phyloP scores from a whole-genome alignment of 805 yeast genomes.

The Starmerella apis region DNA sequence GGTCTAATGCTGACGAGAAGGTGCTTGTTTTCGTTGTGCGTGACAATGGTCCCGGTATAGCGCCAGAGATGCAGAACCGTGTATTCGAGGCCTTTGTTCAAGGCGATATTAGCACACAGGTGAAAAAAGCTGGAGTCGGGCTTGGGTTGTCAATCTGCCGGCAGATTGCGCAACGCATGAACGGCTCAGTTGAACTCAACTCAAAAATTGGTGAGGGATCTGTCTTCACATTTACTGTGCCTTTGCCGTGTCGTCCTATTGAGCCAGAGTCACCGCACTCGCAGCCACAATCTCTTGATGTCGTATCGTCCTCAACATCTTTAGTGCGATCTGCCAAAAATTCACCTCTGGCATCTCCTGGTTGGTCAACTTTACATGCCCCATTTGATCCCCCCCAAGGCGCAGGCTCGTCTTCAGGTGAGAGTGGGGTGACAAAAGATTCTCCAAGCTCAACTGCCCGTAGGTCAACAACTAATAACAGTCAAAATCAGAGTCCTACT shows the following conservation, averaged over 20 bases:
- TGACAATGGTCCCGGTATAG: constrained; percentile 94
- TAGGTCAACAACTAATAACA: neutral
- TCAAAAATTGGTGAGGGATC: constrained; percentile 77
- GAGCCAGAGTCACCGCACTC: constrained; percentile 6
- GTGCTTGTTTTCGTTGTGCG: constrained; percentile 53
- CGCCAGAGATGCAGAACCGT: constrained; percentile 62
- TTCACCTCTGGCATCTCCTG: neutral
- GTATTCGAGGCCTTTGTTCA: constrained; percentile 96
- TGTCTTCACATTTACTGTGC: constrained; percentile 64
- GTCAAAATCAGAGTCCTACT: neutral
- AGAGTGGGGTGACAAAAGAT: neutral
- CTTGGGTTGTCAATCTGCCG: constrained; percentile 81
- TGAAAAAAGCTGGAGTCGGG: constrained; percentile 94
- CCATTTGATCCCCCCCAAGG: neutral
- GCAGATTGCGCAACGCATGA: constrained; percentile 84
- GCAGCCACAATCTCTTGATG: constrained; percentile 6
- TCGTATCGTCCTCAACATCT: constrained; percentile 2
- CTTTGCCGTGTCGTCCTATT: constrained; percentile 23
- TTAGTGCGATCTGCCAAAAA: neutral
- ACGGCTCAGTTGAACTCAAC: constrained; percentile 66
- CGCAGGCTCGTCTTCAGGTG: neutral
- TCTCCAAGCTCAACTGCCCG: neutral
- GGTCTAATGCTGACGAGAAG: neutral
- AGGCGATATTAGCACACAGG: constrained; percentile 86
- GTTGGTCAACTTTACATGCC: neutral